Evolutionary conservation across 2,329 filamentous ascomycete genomes (phyloP).

Genomic region (Stagonosporopsis chrysanthemi): DNA sequence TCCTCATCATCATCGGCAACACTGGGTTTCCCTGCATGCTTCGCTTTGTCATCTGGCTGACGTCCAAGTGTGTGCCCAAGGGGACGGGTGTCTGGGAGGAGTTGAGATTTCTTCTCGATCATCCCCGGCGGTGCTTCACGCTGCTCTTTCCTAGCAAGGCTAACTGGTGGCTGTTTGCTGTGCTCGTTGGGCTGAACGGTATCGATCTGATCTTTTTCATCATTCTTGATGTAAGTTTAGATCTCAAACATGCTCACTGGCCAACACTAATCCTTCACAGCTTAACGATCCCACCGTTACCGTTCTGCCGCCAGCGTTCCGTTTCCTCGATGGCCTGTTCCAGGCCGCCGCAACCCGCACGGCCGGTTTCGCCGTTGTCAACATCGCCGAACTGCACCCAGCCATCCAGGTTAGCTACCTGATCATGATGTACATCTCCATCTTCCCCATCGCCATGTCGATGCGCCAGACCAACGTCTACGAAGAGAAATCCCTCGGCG

Average conservation of each 20-base stretch:
- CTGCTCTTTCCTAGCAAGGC: slow-evolving; percentile 87
- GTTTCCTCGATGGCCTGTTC: slow-evolving; percentile 86
- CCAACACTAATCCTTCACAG: slow-evolving; percentile 51
- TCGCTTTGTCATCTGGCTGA: slow-evolving; percentile 87
- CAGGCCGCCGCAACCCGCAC: slow-evolving; percentile 90
- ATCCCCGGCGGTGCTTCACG: slow-evolving; percentile 95
- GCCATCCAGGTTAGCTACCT: slow-evolving; percentile 93
- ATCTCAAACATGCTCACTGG: not conserved
- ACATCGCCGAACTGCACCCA: slow-evolving; percentile 79
- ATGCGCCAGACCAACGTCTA: slow-evolving; percentile 95
- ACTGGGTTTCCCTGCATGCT: slow-evolving; percentile 96
- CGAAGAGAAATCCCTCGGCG: slow-evolving; percentile 85
- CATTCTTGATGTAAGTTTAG: slow-evolving; percentile 77
- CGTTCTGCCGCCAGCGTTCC: slow-evolving; percentile 72
- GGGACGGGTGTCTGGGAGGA: slow-evolving; percentile 85
- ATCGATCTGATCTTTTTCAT: slow-evolving; percentile 91
- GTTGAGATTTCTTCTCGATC: slow-evolving; percentile 86
- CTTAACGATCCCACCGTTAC: slow-evolving; percentile 75
- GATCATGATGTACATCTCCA: slow-evolving; percentile 99
- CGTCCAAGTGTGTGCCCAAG: slow-evolving; percentile 70
- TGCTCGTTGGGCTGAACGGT: slow-evolving; percentile 81
- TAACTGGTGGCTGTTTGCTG: slow-evolving; percentile 95
- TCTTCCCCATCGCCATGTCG: slow-evolving; percentile 95
- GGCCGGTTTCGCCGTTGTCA: slow-evolving; percentile 86
- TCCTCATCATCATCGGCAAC: slow-evolving; percentile 92